Percentiles rank a stretch among this genome's conserved stretches.
phyloP scores from a whole-genome alignment of 805 yeast species.

The Wickerhamiella lipophila region DNA sequence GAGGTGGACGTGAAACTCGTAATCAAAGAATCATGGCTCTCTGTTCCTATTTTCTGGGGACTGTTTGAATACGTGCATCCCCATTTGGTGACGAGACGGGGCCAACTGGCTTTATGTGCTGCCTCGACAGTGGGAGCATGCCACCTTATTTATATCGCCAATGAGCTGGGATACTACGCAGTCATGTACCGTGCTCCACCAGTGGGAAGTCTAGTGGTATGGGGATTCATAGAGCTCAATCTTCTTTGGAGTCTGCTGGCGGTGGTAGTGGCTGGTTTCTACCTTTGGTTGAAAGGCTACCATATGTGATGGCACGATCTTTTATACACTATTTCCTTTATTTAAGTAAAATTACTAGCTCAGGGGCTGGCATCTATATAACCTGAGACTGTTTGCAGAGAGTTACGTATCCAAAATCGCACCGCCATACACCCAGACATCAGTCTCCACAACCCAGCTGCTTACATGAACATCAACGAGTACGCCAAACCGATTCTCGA shows the following conservation, averaged over 20 bases:
- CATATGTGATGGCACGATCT: neutral
- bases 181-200: slow-evolving; percentile 32
- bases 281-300: slow-evolving; percentile 15
- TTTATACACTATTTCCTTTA: neutral
- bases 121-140: slow-evolving; percentile 25
- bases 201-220: slow-evolving; percentile 31
- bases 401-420: too few relatives aligned
- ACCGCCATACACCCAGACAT: too few relatives aligned
- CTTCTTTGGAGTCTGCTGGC: slow-evolving; percentile 26
- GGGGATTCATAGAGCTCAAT: slow-evolving; percentile 32
- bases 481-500: slow-evolving; percentile 22
- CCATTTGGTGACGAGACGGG: neutral
- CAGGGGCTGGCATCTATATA: too few relatives aligned
- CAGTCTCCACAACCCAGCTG: too few relatives aligned
- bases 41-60: slow-evolving; percentile 26
- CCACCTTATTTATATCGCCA: slow-evolving; percentile 26
- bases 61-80: slow-evolving; percentile 25
- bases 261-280: slow-evolving; percentile 23
- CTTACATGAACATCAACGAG: slow-evolving; percentile 10
- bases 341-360: neutral
- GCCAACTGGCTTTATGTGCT: slow-evolving; percentile 15
- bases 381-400: too few relatives aligned
- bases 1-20: slow-evolving; percentile 15
- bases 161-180: slow-evolving; percentile 30
- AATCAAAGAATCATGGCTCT: slow-evolving; percentile 17